These are phyloP conservation scores for Ceratocystis papillata DNA, from an alignment of 2,329 filamentous ascomycete species.

Conservation along the genomic window DNA sequence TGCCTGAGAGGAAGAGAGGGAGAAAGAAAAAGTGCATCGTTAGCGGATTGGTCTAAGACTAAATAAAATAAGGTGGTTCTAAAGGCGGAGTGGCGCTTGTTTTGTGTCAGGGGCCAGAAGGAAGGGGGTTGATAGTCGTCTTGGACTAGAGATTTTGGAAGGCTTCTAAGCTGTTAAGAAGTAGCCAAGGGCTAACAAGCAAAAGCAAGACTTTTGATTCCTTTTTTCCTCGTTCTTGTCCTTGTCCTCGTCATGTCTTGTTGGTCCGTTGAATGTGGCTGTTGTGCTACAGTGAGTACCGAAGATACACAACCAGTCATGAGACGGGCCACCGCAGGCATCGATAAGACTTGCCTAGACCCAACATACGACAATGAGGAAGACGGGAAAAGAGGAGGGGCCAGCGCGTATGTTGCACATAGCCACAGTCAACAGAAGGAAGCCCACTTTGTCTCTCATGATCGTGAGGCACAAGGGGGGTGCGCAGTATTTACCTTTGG, in stretches of 20 bases:
- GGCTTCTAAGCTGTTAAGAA: not conserved
- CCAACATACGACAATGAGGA: not conserved
- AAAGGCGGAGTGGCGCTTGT: not conserved
- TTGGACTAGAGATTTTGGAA: not conserved
- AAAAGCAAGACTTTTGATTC: not conserved
- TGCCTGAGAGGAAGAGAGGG: slow-evolving; percentile 11
- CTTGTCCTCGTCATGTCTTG: not conserved
- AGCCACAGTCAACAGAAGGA: not conserved
- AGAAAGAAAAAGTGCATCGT: slow-evolving; percentile 10
- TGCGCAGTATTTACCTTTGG: slow-evolving; percentile 15
- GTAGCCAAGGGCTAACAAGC: not conserved
- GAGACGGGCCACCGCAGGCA: not conserved
- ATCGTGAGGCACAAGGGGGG: not conserved
- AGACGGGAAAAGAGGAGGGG: not conserved
- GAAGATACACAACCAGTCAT: not conserved
- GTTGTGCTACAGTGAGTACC: not conserved
- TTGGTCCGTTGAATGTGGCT: not conserved
- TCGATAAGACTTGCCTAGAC: not conserved
- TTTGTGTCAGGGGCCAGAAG: slow-evolving; percentile 3
- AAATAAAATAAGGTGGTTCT: not conserved
- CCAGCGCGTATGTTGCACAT: not conserved
- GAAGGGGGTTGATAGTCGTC: not conserved
- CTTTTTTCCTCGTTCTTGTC: not conserved
- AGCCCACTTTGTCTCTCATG: no score
- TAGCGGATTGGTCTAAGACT: not conserved